These are phyloP conservation scores for Pseudogymnoascus sp. DNA, from an alignment of 2,329 filamentous ascomycete species.

Conservation along the genomic window DNA sequence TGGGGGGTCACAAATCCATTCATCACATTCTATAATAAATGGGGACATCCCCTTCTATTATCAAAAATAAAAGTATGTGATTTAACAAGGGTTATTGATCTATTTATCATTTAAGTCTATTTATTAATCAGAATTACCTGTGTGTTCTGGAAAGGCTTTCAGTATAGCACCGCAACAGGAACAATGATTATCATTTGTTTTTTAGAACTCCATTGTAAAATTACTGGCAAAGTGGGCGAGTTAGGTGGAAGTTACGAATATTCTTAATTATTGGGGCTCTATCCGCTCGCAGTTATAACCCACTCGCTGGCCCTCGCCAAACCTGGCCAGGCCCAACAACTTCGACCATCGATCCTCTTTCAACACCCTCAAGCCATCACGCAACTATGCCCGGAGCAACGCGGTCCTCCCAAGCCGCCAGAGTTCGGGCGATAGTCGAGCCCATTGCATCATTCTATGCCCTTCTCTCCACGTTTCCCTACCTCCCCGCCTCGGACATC, in stretches of 20 bases:
- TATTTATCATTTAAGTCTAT: too few relatives aligned
- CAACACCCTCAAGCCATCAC: background rate
- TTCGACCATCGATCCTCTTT: background rate
- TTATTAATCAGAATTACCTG: too few relatives aligned
- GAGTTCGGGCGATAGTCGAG: background rate
- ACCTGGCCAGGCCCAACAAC: background rate
- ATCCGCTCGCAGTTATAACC: background rate
- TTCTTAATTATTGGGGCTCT: background rate
- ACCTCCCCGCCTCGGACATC: slow-evolving; percentile 8
- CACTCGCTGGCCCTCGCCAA: background rate
- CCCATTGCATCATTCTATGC: slow-evolving; percentile 7
- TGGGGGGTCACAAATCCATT: too few relatives aligned
- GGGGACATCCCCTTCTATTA: too few relatives aligned
- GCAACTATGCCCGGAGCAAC: background rate
- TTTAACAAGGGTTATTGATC: too few relatives aligned
- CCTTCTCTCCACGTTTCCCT: slow-evolving; percentile 3
- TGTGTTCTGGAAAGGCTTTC: too few relatives aligned
- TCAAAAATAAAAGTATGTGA: too few relatives aligned
- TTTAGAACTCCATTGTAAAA: too few relatives aligned
- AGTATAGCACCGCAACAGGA: too few relatives aligned
- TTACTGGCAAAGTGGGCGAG: too few relatives aligned
- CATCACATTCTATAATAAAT: too few relatives aligned
- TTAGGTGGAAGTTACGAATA: background rate
- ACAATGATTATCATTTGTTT: too few relatives aligned
- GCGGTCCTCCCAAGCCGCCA: background rate